Evolutionary conservation across 345 rosid species (phyloP), one percentile per base, ranked within the genome.

Genomic region (Erysimum cheiranthoides): DNA sequence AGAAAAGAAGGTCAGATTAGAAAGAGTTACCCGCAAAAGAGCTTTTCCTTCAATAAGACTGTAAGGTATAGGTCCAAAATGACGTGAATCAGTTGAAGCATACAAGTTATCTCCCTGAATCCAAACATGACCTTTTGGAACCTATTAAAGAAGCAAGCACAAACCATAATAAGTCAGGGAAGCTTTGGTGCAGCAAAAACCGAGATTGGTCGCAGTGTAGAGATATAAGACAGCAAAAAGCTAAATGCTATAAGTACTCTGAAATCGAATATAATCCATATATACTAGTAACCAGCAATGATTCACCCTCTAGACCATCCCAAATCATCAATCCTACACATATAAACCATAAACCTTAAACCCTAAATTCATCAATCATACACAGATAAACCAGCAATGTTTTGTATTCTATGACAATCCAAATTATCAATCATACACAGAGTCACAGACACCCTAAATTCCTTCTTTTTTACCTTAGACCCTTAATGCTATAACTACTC

Each of bases 71-170:
- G 95, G 92, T 17, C 98, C 97, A 40, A 79, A 90, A 58, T 90
- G 66, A 34, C 92, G 82, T 8, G 95, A 93, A 88, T 90, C 97
- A 6, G 61, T 80, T 3, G 97, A 93, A 68, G 84, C 88, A 78
- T 89, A 87, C 64, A 85, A 31, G 71, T 91, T 93, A 81, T 93
- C 98, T 35, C 97, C 97, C 70, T 93, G 96, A 71, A 93, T 85
- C 97, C 97, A 93, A 64, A 91, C 85, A 78, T 93, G 96, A 31
- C 96, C 98, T 81, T 84, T 85, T 21, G 98, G 96, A 18, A 90
- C 87, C 97, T 91, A 73, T 39, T 30, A 0, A 46, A 56, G 10
- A 36, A 27, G 7, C 2, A 57, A 56, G 16, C 76, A 58, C 35
- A 64, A 1, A 46, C 60, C 35, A 4, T 17, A 43, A 4, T 17